Base-by-base conservation (phyloP, 768 basidiomycete species). In the Lactifluus rugatus region DNA sequence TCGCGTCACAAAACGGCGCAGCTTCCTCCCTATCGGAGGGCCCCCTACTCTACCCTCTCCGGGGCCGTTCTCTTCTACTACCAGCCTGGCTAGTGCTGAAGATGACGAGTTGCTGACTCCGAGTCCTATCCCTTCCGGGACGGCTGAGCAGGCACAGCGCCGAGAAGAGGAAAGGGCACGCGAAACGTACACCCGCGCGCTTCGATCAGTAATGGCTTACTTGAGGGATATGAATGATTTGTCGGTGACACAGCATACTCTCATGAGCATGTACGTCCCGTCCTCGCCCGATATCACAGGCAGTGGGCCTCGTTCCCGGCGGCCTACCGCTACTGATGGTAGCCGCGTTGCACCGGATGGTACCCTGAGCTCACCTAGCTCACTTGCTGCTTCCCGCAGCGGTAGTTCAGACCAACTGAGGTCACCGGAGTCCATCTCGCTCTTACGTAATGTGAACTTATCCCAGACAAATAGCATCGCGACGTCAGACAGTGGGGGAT, bases 181-280 rank as follows among this genome's bases (percentile, higher is more conserved):
- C 31, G 87, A 89, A 66, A 78, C 82, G 31, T 86, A 87, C 68
- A 83, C 81, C 66, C 79, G 88, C 45, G 93, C 91, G 32, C 76
- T 99, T 52, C 82, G 89, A 55, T 88, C 89, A 10, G 83, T 99
- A 17, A 94, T 98, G 87, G 91, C 93, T 7, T 99, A 98, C 71
- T 79, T 99, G 19, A 84, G 84, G 66, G 96, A 99, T 66, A 87
- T 99, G 83, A 87, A 93, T 67, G 96, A 99, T 67, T 76, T 99
- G 31, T 85, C 84, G 17, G 70, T 83, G 63, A 80, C 83, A 19
- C 86, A 85, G 66, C 67, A 73, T n/a, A 75, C 77, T 57, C 70
- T 78, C 11, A 60, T 81, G 64, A 82, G 82, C 56, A 73, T 84
- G 70, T 85, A 87, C 67, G 81, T 81, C 14, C 67, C 74, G 21